Evolutionary conservation across 176 grass and related monocot genomes (phyloP), one percentile per base, ranked within the genome.

Genomic region (Hordeum marinum): DNA sequence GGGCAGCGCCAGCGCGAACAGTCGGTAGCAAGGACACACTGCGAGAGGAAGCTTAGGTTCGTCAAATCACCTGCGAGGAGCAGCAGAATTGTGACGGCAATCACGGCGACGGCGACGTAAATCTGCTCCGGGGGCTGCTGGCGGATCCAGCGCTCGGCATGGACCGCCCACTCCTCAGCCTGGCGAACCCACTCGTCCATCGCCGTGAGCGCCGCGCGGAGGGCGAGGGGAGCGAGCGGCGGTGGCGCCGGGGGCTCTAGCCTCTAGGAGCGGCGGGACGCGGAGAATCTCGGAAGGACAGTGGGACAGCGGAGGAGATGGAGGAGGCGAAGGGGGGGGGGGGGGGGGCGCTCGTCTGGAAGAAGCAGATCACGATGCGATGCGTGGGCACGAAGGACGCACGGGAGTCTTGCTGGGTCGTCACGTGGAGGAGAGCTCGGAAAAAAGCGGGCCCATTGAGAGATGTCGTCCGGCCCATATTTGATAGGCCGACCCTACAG

Each of bases 71-170:
- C 89, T 95, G 85, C 35, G 41, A 76, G 4, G 45, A 99, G 89
- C 45, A 94, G 46, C 31, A 86, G 63, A 75, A 95, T 36, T 27
- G 93, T 92, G 29, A 96, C 3, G 50, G 82, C 20, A 37, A 99
- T 43, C 75, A 94, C 86, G 32, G 93, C 86, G 17, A 85, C 45
- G 18, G 93, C 91, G 86, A 86, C 42, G 60, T 99, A 99, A 58
- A 99, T 92, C 83, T 96, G 91, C 80, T 98, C 91, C 26, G 87
- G 68, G 3, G 96, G 93, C 40, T 91, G 91, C 72, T 96, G 88
- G 50, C 86, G 90, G 75, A 95, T 46, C 96, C 96, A 95, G 76
- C 76, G 52, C 89, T 93, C 89, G 82, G 86, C 87, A 27, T 91
- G 87, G 55, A 69, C 63, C 21, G 57, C 83, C 90, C 85, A 90